Base-by-base conservation (phyloP, 2,329 filamentous ascomycete genomes). In the Aspergillus sp. region DNA sequence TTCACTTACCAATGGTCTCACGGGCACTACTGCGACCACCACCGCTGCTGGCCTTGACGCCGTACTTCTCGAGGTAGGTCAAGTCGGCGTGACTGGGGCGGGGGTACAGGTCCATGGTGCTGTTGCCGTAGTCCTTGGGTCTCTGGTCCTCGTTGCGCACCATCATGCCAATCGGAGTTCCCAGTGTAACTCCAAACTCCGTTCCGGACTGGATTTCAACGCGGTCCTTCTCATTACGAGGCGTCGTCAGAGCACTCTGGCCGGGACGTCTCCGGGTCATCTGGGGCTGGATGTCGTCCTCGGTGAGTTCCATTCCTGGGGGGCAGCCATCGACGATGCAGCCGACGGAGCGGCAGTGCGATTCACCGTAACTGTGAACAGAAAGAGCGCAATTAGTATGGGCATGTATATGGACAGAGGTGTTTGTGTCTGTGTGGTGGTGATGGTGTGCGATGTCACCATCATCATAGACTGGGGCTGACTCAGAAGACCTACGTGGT, bases 21-120 rank as follows among this genome's bases (percentile, higher is more conserved):
- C 94, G 84, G n/a, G 95, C 95, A 75, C 89, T 93, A 75, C 90
- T 93, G 64, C 95, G 86, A 57, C 95, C 94, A 69, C 95, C 94
- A 60, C 95, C 94, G 63, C 89, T 92, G 75, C 87, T 91, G 39
- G 95, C 92, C 82, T 96, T 96, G 69, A 96, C 88, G 59, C 94
- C 94, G 77, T 99, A 99, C 81, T 98, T 98, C 78, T 97, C 91
- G 63, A 97, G 84, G 80, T 98, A 98, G 62, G 95, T 98, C 87
- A 90, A 97, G 79, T 98, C 94, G 62, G 95, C 94, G 79, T 98
- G 95, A 74, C 88, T 92, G 38, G 94, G 95, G 55, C 95, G 86
- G 4, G 95, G 95, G 84, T 90, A 98, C 64, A 88, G 80, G 78
- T 98, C 91, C 87, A 97, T 97, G 30, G 93, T 97, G 74, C 87